Evolutionary conservation across 2,329 filamentous ascomycete species (phyloP), one percentile per base, ranked within the genome.

Genomic region (Aspergillus latus): DNA sequence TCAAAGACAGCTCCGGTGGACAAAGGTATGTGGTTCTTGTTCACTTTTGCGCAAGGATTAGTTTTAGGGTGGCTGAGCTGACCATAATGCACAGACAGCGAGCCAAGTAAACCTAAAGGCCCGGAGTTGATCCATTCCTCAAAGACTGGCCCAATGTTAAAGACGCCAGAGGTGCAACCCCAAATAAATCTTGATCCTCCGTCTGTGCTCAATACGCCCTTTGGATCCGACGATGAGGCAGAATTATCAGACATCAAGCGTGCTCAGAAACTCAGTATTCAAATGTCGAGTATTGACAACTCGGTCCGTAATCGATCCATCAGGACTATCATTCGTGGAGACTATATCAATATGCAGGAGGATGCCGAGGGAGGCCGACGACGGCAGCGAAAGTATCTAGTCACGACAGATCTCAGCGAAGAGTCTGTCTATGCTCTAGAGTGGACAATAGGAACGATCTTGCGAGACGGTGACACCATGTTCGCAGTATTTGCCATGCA

Each of bases 351-450:
- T 26, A 87, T 96, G 62, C 86, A 89, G 43, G 83, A 88, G 62
- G 86, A 92, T 66, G 89, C 89, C 0, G 87, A 92, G 55, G 88
- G 90, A 11, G 90, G 91, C 51, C 82, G 90, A 49, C 85, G 89
- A 49, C 84, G 89, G 52, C 84, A 93, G 59, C 84, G 94, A 51
- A 95, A 94, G 66, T 99, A 97, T 70, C 78, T 99, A 13, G 92
- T 97, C n/a, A 93, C 94, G 2, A 97, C 91, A 0, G 94, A 99
- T 73, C 78, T 97, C 3, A 97, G 92, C 64, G 90, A 94, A 36
- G 94, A 99, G 76, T 92, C 93, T 4, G 90, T 90, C 5, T 95
- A 97, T 72, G 94, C 94, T 1, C 80, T 99, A 32, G 94, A 99
- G 72, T 99, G 94, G 94, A 94, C 93, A 0, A 92, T 99, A 55